A percentile compares a stretch with the other conserved stretches of the same genome.
Conservation (phyloP, 805 yeast species). For the Teunomyces gatunensis region DNA sequence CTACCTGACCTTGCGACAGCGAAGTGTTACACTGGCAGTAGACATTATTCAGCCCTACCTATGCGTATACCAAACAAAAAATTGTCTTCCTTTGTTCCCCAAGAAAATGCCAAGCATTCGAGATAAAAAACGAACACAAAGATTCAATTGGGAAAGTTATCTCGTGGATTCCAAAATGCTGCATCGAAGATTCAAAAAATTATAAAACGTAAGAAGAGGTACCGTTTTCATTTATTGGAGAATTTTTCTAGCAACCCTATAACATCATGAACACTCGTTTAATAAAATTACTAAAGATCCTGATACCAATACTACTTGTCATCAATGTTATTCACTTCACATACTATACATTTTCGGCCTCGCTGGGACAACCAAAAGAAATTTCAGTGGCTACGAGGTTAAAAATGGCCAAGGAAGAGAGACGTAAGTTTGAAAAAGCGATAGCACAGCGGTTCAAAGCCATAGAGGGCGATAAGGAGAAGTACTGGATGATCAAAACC, state of each 20-base stretch:
- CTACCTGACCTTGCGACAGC: not conserved
- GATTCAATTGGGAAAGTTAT: not conserved
- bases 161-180: not conserved
- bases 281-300: not conserved
- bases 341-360: not conserved
- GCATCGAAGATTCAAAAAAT: not conserved
- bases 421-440: constrained; percentile 5
- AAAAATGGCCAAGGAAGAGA: not conserved
- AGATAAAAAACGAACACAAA: too few relatives aligned
- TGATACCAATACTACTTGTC: constrained; percentile 1
- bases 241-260: not conserved
- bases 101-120: too few relatives aligned
- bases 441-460: constrained; percentile 11
- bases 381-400: not conserved
- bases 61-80: not conserved
- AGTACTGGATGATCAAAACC: constrained; percentile 26
- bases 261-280: not conserved
- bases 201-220: not conserved
- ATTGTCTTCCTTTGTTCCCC: too few relatives aligned
- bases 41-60: not conserved
- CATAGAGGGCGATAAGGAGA: constrained; percentile 16
- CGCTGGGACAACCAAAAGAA: not conserved
- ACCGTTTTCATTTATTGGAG: not conserved
- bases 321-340: constrained; percentile 2
- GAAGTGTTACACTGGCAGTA: not conserved